Evolutionary conservation across 2,329 filamentous ascomycete genomes (phyloP).

Genomic region (Clarireedia paspali): DNA sequence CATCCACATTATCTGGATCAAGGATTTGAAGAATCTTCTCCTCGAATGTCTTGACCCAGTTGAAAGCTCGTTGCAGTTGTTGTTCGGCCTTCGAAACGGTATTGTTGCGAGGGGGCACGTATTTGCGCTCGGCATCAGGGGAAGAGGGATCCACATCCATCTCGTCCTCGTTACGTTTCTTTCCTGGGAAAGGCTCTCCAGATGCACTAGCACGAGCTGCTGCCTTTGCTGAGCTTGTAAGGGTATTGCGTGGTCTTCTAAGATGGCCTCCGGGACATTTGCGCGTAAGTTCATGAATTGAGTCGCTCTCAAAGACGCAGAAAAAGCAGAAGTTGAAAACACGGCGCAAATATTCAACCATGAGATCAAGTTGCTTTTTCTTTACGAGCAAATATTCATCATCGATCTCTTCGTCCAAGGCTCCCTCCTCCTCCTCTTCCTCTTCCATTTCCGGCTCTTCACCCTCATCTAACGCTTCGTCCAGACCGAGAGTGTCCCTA

Average conservation of each 20-base stretch:
- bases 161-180: conserved; percentile 56
- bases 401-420: conserved; percentile 68
- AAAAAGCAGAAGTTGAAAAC: conserved; percentile 99
- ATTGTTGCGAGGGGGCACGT: conserved; percentile 40
- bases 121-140: conserved; percentile 65
- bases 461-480: conserved; percentile 53
- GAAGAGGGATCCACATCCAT: conserved; percentile 54
- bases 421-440: conserved; percentile 63
- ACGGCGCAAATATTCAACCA: conserved; percentile 92
- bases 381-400: conserved; percentile 83
- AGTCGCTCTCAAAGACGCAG: conserved; percentile 97
- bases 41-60: conserved; percentile 98
- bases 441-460: conserved; percentile 67
- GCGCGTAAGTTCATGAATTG: conserved; percentile 86
- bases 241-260: conserved; percentile 76
- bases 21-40: conserved; percentile 92
- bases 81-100: conserved; percentile 73
- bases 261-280: conserved; percentile 98
- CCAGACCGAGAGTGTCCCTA: conserved; percentile 47
- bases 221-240: conserved; percentile 74
- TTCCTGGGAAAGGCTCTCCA: conserved; percentile 76
- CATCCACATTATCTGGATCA: conserved; percentile 79
- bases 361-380: conserved; percentile 93
- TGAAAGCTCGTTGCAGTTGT: conserved; percentile 89
- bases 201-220: conserved; percentile 79